Evolutionary conservation across 2,329 filamentous ascomycete genomes (phyloP).

Genomic region (Ceratocystis destructans): DNA sequence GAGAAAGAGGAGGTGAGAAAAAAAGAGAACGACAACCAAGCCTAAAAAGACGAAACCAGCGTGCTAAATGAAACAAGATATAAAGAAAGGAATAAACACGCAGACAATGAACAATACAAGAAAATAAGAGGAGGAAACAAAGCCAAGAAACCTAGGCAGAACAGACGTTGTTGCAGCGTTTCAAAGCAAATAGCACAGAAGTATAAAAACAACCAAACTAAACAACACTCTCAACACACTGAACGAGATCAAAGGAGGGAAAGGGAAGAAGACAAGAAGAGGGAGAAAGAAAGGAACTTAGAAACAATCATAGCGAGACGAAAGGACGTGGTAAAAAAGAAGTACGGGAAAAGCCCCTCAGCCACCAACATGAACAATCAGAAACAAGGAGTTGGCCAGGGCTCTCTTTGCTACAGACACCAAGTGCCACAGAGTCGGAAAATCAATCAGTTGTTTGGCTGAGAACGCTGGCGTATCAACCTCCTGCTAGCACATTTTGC

Average conservation of each 20-base stretch:
- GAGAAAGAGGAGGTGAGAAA: background rate
- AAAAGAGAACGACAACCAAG: conserved; percentile 2
- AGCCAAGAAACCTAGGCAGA: background rate
- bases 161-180: conserved; percentile 1
- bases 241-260: background rate
- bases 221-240: background rate
- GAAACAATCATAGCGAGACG: background rate
- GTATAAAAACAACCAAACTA: background rate
- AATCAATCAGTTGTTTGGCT: background rate
- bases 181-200: conserved; percentile 9
- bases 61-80: background rate
- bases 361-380: background rate
- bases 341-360: background rate
- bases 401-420: background rate
- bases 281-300: conserved; percentile 10
- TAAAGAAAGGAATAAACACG: conserved; percentile 1
- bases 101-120: background rate
- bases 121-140: background rate
- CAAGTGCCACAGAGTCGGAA: background rate
- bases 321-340: conserved; percentile 5
- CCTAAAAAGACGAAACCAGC: background rate
- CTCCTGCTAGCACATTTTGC: too few species aligned
- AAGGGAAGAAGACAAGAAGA: background rate
- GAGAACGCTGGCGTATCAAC: background rate
- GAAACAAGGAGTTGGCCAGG: conserved; percentile 1